These are phyloP conservation scores for Hypoxylon rickii DNA, from an alignment of 495 filamentous ascomycete species.

Conservation along the genomic window DNA sequence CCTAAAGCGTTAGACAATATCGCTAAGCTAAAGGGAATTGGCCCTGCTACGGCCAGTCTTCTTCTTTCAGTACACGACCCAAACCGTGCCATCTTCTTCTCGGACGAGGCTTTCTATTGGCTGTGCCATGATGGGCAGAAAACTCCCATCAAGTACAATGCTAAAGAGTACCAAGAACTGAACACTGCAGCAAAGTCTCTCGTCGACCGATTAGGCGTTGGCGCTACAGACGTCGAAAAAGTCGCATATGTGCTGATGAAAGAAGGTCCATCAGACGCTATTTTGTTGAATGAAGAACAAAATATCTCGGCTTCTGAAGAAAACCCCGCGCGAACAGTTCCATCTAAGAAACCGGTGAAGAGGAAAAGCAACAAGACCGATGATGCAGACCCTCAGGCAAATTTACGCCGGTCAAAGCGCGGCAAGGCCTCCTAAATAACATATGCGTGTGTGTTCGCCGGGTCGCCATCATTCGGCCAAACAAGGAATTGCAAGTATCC, in stretches of 20 bases:
- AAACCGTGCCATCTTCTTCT: slow-evolving; percentile 69
- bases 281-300: neutral
- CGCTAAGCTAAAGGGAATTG: slow-evolving; percentile 63
- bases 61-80: slow-evolving; percentile 66
- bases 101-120: slow-evolving; percentile 76
- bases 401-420: slow-evolving; percentile 30
- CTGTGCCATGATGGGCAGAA: slow-evolving; percentile 54
- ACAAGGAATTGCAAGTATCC: slow-evolving; percentile 10
- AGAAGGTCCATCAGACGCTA: slow-evolving; percentile 24
- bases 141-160: slow-evolving; percentile 63
- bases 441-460: too few species aligned
- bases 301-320: slow-evolving; percentile 7
- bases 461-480: slow-evolving; percentile 2
- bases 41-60: slow-evolving; percentile 74
- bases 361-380: slow-evolving; percentile 35
- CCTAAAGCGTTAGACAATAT: slow-evolving; percentile 55
- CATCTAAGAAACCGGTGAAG: slow-evolving; percentile 32
- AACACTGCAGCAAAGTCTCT: slow-evolving; percentile 51
- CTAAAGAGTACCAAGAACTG: slow-evolving; percentile 64
- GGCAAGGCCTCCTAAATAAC: slow-evolving; percentile 25
- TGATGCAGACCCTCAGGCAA: slow-evolving; percentile 17
- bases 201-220: slow-evolving; percentile 55
- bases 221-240: slow-evolving; percentile 65
- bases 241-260: slow-evolving; percentile 67
- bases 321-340: slow-evolving; percentile 9